Evolutionary conservation across 768 basidiomycete genomes (phyloP), one percentile per base, ranked within the genome.

Genomic region (Boletus pseudo-olivaceus): DNA sequence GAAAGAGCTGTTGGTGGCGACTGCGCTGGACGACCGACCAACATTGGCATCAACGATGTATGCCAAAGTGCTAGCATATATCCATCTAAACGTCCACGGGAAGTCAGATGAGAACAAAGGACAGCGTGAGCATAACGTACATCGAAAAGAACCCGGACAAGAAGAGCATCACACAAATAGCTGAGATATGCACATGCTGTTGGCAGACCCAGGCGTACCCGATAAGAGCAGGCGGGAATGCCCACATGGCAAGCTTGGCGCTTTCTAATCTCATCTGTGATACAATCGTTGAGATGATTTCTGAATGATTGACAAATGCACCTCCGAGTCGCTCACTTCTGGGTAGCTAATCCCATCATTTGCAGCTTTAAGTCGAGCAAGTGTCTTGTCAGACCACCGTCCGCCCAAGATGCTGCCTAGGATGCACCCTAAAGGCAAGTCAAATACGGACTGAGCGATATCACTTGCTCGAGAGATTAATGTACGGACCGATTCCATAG

Each of bases 1-100:
- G 68, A 89, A 87, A 23, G 80, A 80, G 45, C 85, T 85, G 68
- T 95, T 95, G 34, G 79, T 72, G 0, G 93, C 90, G 8, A 84
- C 80, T 0, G 89, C 91, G 3, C 82, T 83, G 0, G 90, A 87
- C 0, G 90, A 90, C 15, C 85, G 80, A 6, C 93, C 93, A 4
- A 77, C 75, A 62, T 95, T 95, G 9, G 91, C 83, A 64, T 97
- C 93, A 4, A 94, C 90, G 33, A 95, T 81, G 65, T 93, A 95
- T 0, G 93, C 86, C 30, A 97, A 73, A 0, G 88, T 85, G 39
- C 82, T 84, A 0, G 85, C 72, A 66, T 88, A 88, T 48, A 85
- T 82, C 69, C 76, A 76, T 64, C 80, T 83, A 17, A 35, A 7
- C n/a, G 33, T 17, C 8, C 7, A 29, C 9, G 0, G 12, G 37